These are phyloP conservation scores for Mucor irregularis DNA, from an alignment of 371 early-diverging fungal species.

Conservation along the genomic window DNA sequence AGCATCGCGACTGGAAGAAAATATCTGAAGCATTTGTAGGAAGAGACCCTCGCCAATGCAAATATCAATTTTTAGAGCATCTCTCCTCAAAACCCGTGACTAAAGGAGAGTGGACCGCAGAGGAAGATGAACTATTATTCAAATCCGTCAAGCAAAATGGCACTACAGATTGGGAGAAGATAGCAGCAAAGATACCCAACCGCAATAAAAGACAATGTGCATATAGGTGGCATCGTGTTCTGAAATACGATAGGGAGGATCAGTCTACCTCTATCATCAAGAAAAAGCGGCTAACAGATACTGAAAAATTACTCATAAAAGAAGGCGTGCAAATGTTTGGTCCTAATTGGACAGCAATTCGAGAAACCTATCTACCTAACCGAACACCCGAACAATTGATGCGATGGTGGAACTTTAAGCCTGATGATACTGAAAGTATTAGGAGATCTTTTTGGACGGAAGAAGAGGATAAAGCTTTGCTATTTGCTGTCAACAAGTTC, in stretches of 20 bases:
- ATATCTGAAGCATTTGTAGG: conserved; percentile 8
- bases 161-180: conserved; percentile 6
- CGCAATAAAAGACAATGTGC: conserved; percentile 22
- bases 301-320: conserved; percentile 28
- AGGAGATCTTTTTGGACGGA: conserved; percentile 20
- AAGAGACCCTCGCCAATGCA: conserved; percentile 22
- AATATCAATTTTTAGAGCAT: conserved; percentile 12
- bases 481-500: conserved; percentile 23
- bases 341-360: conserved; percentile 39
- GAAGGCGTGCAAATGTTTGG: conserved; percentile 51
- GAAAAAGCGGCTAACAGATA: conserved; percentile 17
- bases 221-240: conserved; percentile 25
- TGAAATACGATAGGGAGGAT: not conserved
- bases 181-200: conserved; percentile 8
- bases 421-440: not conserved
- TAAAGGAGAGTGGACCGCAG: conserved; percentile 17
- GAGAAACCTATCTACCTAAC: conserved; percentile 35
- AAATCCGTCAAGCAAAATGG: conserved; percentile 12
- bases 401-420: conserved; percentile 30
- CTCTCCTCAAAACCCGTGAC: not conserved
- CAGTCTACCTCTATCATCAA: not conserved
- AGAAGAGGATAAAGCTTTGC: conserved; percentile 30
- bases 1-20: conserved; percentile 13
- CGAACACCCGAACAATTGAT: conserved; percentile 38
- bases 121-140: conserved; percentile 22